Evolutionary conservation across 305 asterid species (phyloP).

Genomic region (Rubia peregrina): DNA sequence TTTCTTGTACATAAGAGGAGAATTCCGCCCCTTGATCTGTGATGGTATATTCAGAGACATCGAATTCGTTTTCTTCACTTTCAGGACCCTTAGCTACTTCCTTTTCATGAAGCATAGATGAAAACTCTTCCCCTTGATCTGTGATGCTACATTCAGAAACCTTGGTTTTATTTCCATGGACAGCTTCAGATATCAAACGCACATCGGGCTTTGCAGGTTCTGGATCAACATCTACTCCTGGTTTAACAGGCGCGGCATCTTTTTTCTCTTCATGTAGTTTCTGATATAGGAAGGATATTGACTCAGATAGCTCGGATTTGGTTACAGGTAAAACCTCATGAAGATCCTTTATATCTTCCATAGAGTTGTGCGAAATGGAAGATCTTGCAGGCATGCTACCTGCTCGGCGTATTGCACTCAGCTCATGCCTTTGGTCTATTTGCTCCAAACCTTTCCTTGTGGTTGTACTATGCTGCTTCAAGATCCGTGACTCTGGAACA

Average conservation of each 20-base stretch:
- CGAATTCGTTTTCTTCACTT: constrained; percentile 36
- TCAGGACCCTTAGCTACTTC: constrained; percentile 24
- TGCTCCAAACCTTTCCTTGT: constrained; percentile 22
- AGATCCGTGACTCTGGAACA: constrained; percentile 25
- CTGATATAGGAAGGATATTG: constrained; percentile 55
- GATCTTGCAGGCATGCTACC: constrained; percentile 55
- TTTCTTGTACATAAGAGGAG: constrained; percentile 30
- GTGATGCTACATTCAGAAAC: constrained; percentile 41
- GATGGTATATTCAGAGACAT: constrained; percentile 41
- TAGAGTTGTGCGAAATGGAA: constrained; percentile 32
- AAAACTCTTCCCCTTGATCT: constrained; percentile 53
- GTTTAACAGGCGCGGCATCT: constrained; percentile 25
- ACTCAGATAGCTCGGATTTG: constrained; percentile 52
- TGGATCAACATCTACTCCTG: constrained; percentile 30
- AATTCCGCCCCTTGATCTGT: constrained; percentile 55
- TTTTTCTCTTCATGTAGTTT: constrained; percentile 59
- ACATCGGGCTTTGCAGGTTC: constrained; percentile 29
- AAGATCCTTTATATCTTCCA: constrained; percentile 69
- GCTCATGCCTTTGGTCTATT: constrained; percentile 28
- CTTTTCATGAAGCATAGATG: constrained; percentile 31
- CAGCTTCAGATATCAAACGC: constrained; percentile 24
- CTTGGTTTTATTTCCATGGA: constrained; percentile 20
- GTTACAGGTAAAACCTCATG: constrained; percentile 68
- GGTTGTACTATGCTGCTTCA: constrained; percentile 33
- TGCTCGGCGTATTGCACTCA: constrained; percentile 28